A percentile compares a stretch with the other conserved stretches of the same genome.
These are phyloP conservation scores for Ulmus americana DNA, from an alignment of 331 rosid genomes.

Conservation along the genomic window DNA sequence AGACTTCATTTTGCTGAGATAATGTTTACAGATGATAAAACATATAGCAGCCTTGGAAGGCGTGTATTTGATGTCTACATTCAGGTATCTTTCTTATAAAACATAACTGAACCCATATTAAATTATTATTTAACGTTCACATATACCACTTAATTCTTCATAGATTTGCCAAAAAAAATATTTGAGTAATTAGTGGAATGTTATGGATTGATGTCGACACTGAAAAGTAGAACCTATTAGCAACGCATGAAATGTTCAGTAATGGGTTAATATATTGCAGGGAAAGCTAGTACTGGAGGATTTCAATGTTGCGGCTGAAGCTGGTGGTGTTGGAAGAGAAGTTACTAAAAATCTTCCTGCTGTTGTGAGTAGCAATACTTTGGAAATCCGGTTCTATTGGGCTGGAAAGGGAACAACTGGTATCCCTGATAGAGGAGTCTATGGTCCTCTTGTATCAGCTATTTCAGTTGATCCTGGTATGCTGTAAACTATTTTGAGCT, in stretches of 20 bases:
- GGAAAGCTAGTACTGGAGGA: constrained; percentile 41
- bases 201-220: neutral
- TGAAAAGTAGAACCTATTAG: neutral
- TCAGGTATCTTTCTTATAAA: constrained; percentile 42
- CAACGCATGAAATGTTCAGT: constrained; percentile 13
- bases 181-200: no score
- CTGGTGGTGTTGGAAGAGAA: constrained; percentile 45
- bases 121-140: no score
- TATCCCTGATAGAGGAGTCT: constrained; percentile 47
- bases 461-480: constrained; percentile 50
- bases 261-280: constrained; percentile 33
- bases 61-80: constrained; percentile 70
- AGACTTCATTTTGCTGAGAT: constrained; percentile 74
- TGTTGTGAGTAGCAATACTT: constrained; percentile 24
- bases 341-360: constrained; percentile 27
- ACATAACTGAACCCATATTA: neutral
- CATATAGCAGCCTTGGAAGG: constrained; percentile 61
- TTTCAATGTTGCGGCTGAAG: constrained; percentile 55
- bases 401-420: constrained; percentile 69
- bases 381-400: constrained; percentile 74
- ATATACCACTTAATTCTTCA: no score
- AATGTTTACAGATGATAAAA: constrained; percentile 38
- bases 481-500: neutral
- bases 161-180: no score
- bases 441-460: constrained; percentile 86